Percentiles rank a stretch among this genome's conserved stretches.
These are phyloP conservation scores for Nakazawaea molendinolei DNA, from an alignment of 805 yeast species.

Conservation along the genomic window DNA sequence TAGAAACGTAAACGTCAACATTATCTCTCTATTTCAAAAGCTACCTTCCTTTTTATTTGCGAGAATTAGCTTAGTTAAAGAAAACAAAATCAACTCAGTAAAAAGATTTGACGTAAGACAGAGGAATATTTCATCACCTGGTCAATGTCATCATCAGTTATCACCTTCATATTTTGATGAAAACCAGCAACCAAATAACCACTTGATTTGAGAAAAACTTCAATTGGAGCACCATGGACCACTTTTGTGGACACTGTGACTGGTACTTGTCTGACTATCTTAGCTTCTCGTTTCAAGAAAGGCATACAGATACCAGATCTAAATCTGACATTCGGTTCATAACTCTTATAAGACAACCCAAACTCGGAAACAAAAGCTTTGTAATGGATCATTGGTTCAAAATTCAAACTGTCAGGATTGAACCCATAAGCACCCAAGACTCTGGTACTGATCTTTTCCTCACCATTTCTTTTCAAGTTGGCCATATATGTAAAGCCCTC, in stretches of 20 bases:
- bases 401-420: conserved; percentile 16
- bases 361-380: conserved; percentile 43
- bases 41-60: no score
- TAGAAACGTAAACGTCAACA: no score
- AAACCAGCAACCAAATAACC: conserved; percentile 47
- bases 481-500: conserved; percentile 35
- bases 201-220: conserved; percentile 41
- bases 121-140: conserved; percentile 39
- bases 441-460: conserved; percentile 36
- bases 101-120: conserved; percentile 40
- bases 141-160: conserved; percentile 34
- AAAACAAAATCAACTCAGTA: conserved; percentile 24
- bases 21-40: no score
- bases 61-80: no score
- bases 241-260: conserved; percentile 3
- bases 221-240: conserved; percentile 21
- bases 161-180: conserved; percentile 23
- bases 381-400: conserved; percentile 34
- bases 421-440: conserved; percentile 38
- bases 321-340: conserved; percentile 25
- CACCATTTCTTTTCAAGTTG: conserved; percentile 29
- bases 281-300: conserved; percentile 36
- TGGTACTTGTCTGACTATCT: conserved; percentile 32
- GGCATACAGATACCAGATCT: conserved; percentile 50
- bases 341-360: conserved; percentile 38